phyloP scores from a whole-genome alignment of 441 rosid genomes.

The Pelargonium myrrhifolium region DNA sequence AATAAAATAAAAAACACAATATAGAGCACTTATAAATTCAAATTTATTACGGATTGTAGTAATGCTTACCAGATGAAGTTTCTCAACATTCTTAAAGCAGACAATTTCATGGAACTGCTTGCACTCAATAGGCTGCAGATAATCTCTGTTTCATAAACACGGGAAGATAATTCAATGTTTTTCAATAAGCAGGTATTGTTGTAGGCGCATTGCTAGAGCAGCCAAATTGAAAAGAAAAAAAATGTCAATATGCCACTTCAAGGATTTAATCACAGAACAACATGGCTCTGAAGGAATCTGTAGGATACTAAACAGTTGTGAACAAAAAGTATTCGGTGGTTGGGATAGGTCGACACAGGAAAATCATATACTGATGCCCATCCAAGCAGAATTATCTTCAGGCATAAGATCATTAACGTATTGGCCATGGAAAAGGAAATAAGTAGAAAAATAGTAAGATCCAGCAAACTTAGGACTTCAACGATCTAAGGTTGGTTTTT shows the following conservation, averaged over 20 bases:
- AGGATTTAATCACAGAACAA: not conserved
- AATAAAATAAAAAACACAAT: too few relatives aligned
- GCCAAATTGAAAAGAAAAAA: not conserved
- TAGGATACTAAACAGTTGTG: not conserved
- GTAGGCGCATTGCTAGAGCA: constrained; percentile 14
- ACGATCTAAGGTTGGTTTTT: too few relatives aligned
- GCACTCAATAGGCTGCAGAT: constrained; percentile 74
- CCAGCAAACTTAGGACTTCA: not conserved
- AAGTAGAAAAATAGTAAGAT: not conserved
- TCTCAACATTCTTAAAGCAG: constrained; percentile 68
- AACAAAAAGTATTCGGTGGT: not conserved
- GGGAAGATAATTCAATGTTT: constrained; percentile 15
- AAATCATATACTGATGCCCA: not conserved
- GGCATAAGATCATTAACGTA: constrained; percentile 2
- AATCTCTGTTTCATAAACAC: constrained; percentile 44
- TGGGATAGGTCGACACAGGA: not conserved
- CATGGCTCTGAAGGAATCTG: not conserved
- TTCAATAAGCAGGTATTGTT: constrained; percentile 2
- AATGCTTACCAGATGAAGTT: constrained; percentile 65
- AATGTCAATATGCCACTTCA: not conserved
- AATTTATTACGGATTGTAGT: not conserved
- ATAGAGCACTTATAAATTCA: not conserved
- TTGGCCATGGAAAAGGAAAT: constrained; percentile 1
- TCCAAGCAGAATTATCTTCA: not conserved
- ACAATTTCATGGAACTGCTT: constrained; percentile 59